A percentile compares a stretch with the other conserved stretches of the same genome.
Evolutionary conservation across 331 rosid species (phyloP).

Genomic region (Saraca asoca): DNA sequence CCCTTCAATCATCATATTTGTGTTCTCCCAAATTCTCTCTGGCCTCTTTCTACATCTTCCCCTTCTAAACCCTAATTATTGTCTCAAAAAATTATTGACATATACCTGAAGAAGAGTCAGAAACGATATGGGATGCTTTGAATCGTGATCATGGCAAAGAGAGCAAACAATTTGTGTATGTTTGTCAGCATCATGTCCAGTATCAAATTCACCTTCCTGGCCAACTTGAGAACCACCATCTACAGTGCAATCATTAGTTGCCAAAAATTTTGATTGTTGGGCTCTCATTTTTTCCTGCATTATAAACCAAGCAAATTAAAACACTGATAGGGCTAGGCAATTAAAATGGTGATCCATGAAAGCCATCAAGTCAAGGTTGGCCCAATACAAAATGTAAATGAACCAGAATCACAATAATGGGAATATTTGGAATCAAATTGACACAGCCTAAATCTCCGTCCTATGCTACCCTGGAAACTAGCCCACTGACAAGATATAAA

Average conservation of each 20-base stretch:
- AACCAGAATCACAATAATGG: slow-evolving; percentile 5
- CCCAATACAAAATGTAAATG: slow-evolving; percentile 23
- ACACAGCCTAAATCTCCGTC: not conserved
- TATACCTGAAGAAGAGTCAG: slow-evolving; percentile 83
- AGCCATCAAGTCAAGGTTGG: slow-evolving; percentile 14
- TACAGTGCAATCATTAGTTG: slow-evolving; percentile 53
- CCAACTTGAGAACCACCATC: slow-evolving; percentile 63
- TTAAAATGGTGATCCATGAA: slow-evolving; percentile 18
- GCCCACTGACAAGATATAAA: slow-evolving; percentile 19
- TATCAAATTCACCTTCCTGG: slow-evolving; percentile 47
- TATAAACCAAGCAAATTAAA: slow-evolving; percentile 5
- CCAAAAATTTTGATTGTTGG: slow-evolving; percentile 88
- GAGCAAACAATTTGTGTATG: slow-evolving; percentile 75
- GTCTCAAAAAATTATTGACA: not conserved
- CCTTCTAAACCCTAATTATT: too few species aligned
- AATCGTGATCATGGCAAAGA: slow-evolving; percentile 84
- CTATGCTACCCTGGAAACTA: slow-evolving; percentile 22
- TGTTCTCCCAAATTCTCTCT: too few species aligned
- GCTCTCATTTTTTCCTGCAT: slow-evolving; percentile 90
- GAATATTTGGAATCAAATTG: slow-evolving; percentile 20
- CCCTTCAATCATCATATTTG: too few species aligned
- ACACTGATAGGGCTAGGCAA: slow-evolving; percentile 20
- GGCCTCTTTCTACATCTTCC: too few species aligned
- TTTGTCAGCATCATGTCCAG: slow-evolving; percentile 55
- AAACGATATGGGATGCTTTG: slow-evolving; percentile 69